Percentiles rank a stretch among this genome's conserved stretches.
These are phyloP conservation scores for Puya raimondii DNA, from an alignment of 176 grass and related monocot species.

Conservation along the genomic window DNA sequence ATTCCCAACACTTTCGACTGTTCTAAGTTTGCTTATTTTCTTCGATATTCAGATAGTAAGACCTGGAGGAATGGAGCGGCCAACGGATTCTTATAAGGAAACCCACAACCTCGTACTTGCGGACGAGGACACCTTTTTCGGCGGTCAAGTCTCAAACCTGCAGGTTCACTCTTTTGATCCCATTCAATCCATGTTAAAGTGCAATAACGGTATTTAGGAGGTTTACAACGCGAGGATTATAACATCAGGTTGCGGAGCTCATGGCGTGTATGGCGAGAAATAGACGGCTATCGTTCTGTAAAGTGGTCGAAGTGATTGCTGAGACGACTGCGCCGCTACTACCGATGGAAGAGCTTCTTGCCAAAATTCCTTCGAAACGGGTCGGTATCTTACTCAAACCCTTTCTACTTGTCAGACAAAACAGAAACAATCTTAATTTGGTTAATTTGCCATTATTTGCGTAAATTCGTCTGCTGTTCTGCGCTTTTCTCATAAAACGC, in stretches of 20 bases:
- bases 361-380: conserved; percentile 45
- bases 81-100: conserved; percentile 89
- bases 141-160: conserved; percentile 81
- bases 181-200: neutral
- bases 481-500: neutral
- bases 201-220: neutral
- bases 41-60: conserved; percentile 55
- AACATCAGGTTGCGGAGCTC: conserved; percentile 58
- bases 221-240: neutral
- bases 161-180: conserved; percentile 27
- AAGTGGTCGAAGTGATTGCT: conserved; percentile 66
- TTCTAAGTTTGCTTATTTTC: neutral
- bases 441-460: neutral
- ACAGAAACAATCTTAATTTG: conserved; percentile 5
- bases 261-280: conserved; percentile 68
- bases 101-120: conserved; percentile 87
- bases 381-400: conserved; percentile 20
- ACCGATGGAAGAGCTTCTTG: conserved; percentile 71
- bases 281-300: conserved; percentile 53
- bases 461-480: neutral
- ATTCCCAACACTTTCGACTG: no score
- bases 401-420: neutral
- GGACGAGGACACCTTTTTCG: conserved; percentile 64
- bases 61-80: conserved; percentile 90
- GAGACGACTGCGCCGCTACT: conserved; percentile 65